These are phyloP conservation scores for Colletotrichum abscissum DNA, from an alignment of 2,329 filamentous ascomycete species.

Conservation along the genomic window DNA sequence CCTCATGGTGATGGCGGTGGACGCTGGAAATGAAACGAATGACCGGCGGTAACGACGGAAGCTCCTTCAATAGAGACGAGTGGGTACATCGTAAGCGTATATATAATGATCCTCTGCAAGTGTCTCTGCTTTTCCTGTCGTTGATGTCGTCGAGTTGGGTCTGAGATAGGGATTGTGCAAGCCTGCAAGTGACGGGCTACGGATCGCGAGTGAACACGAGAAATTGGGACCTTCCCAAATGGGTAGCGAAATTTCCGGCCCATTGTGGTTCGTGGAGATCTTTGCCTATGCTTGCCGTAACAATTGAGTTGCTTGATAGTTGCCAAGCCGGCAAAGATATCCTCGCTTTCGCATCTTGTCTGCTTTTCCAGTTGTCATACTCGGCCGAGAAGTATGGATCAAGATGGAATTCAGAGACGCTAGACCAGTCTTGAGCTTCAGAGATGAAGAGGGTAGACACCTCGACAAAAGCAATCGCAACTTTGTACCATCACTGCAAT, in stretches of 20 bases:
- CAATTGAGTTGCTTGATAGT: neutral
- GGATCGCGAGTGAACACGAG: slow-evolving; percentile 18
- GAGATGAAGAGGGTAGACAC: no score
- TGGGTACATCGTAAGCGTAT: neutral
- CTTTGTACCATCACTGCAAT: neutral
- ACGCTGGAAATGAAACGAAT: slow-evolving; percentile 19
- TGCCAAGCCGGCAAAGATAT: slow-evolving; percentile 14
- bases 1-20: slow-evolving; percentile 21
- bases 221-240: slow-evolving; percentile 29
- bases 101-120: neutral
- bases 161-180: neutral
- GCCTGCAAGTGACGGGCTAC: neutral
- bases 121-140: no score
- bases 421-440: neutral
- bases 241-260: slow-evolving; percentile 9
- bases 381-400: neutral
- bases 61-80: neutral
- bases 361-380: neutral
- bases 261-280: neutral
- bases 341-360: neutral
- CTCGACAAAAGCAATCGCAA: no score
- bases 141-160: neutral
- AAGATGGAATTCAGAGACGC: no score
- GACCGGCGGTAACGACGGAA: neutral
- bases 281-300: slow-evolving; percentile 1